Evolutionary conservation across 192 early-diverging fungal genomes (phyloP).

Genomic region (Coemansia asiatica): DNA sequence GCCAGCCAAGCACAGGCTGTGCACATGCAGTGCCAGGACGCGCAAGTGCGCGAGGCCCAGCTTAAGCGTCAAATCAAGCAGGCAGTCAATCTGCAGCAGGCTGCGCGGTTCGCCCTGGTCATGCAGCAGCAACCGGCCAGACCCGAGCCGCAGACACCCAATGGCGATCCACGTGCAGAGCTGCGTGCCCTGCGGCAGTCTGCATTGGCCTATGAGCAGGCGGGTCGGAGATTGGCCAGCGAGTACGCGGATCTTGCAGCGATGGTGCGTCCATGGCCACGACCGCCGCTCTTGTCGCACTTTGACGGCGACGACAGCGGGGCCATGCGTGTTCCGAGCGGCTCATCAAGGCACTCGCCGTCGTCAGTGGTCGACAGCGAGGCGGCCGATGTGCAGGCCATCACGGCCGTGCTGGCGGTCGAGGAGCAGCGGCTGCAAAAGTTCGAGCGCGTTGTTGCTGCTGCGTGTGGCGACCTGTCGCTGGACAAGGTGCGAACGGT

Average conservation of each 20-base stretch:
- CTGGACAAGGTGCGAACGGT: slow-evolving; percentile 50
- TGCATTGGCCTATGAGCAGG: slow-evolving; percentile 18
- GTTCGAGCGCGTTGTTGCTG: slow-evolving; percentile 52
- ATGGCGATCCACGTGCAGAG: slow-evolving; percentile 30
- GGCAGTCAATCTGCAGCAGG: slow-evolving; percentile 34
- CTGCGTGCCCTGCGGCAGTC: slow-evolving; percentile 20
- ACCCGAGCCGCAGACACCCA: not conserved
- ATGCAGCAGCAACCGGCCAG: slow-evolving; percentile 2
- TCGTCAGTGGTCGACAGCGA: slow-evolving; percentile 21
- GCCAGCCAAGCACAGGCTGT: slow-evolving; percentile 8
- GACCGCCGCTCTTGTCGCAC: slow-evolving; percentile 17
- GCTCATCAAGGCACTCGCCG: not conserved
- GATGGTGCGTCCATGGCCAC: slow-evolving; percentile 34
- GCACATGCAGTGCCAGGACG: slow-evolving; percentile 5
- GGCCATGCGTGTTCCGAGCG: not conserved
- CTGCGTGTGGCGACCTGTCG: slow-evolving; percentile 52
- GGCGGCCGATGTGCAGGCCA: slow-evolving; percentile 32
- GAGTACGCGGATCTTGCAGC: slow-evolving; percentile 44
- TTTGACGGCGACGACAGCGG: not conserved
- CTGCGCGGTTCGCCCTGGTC: slow-evolving; percentile 15
- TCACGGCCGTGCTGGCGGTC: slow-evolving; percentile 22
- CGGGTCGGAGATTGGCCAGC: slow-evolving; percentile 25
- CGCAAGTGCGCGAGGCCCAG: slow-evolving; percentile 9
- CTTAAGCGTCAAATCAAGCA: slow-evolving; percentile 27
- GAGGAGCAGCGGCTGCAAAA: slow-evolving; percentile 51